phyloP scores from a whole-genome alignment of 2,329 filamentous ascomycete species.

The Trichophyton simii region DNA sequence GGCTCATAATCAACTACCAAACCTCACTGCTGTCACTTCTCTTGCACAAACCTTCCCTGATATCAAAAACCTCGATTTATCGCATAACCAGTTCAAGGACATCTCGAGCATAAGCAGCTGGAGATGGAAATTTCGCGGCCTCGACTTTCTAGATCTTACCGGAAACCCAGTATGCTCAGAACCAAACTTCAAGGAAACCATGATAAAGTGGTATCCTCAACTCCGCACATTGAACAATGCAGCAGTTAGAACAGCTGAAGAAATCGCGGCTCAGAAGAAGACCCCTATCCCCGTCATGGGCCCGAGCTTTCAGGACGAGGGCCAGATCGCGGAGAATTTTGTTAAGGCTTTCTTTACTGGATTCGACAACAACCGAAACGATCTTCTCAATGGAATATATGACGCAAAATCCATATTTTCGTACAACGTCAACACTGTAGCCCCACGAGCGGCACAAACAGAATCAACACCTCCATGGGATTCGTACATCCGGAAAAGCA shows the following conservation, averaged over 20 bases:
- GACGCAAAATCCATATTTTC: slow-evolving; percentile 66
- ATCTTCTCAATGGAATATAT: slow-evolving; percentile 56
- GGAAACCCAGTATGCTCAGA: slow-evolving; percentile 60
- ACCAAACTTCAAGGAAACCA: slow-evolving; percentile 52
- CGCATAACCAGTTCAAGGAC: slow-evolving; percentile 63
- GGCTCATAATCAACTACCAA: slow-evolving; percentile 63
- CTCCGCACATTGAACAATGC: slow-evolving; percentile 64
- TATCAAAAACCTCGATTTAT: slow-evolving; percentile 78
- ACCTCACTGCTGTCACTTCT: slow-evolving; percentile 58
- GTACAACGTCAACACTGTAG: slow-evolving; percentile 54
- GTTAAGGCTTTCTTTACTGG: slow-evolving; percentile 59
- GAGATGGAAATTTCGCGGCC: slow-evolving; percentile 63
- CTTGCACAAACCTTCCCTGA: slow-evolving; percentile 72
- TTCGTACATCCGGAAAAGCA: slow-evolving; percentile 61
- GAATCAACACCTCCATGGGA: slow-evolving; percentile 45
- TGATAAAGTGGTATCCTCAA: slow-evolving; percentile 72
- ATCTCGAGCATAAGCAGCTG: slow-evolving; percentile 58
- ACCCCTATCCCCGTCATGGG: slow-evolving; percentile 50
- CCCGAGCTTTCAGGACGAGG: slow-evolving; percentile 61
- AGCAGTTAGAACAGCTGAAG: slow-evolving; percentile 59
- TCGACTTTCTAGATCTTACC: slow-evolving; percentile 69
- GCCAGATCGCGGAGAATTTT: slow-evolving; percentile 62
- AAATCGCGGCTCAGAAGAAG: slow-evolving; percentile 47
- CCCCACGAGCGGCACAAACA: slow-evolving; percentile 42
- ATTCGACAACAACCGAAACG: slow-evolving; percentile 59